Percentiles rank a stretch among this genome's conserved stretches.
These are phyloP conservation scores for Candida broadrunensis DNA, from an alignment of 805 yeast species.

Conservation along the genomic window DNA sequence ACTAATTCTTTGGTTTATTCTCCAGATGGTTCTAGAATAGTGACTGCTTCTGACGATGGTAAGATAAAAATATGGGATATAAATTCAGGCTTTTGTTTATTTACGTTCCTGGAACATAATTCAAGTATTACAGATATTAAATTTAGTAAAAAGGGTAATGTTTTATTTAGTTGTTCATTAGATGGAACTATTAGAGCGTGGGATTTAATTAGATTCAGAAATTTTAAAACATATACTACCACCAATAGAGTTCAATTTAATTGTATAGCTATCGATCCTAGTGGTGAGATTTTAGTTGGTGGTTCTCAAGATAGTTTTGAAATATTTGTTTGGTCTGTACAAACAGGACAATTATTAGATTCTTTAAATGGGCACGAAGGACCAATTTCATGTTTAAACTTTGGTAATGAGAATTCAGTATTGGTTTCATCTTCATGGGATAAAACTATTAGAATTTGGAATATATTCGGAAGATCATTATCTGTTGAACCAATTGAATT, in stretches of 20 bases:
- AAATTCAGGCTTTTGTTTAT: conserved; percentile 85
- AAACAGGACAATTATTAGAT: conserved; percentile 88
- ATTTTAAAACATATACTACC: conserved; percentile 92
- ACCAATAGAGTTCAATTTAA: conserved; percentile 84
- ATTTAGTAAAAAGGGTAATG: conserved; percentile 88
- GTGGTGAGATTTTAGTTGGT: conserved; percentile 95
- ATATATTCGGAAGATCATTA: conserved; percentile 81
- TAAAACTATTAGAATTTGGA: conserved; percentile 90
- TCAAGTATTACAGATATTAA: conserved; percentile 84
- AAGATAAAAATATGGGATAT: conserved; percentile 97
- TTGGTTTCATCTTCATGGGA: conserved; percentile 97
- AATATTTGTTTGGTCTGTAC: conserved; percentile 96
- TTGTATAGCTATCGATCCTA: conserved; percentile 90
- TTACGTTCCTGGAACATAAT: conserved; percentile 87
- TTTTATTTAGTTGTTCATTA: conserved; percentile 82
- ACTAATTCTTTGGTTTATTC: conserved; percentile 82
- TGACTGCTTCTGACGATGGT: conserved; percentile 96
- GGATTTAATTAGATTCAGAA: conserved; percentile 90
- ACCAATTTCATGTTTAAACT: conserved; percentile 84
- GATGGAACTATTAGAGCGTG: conserved; percentile 98
- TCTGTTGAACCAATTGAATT: conserved; percentile 89
- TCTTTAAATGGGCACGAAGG: conserved; percentile 92
- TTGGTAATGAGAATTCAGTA: conserved; percentile 72
- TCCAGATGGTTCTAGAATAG: conserved; percentile 90
- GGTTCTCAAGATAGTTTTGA: conserved; percentile 89